Base-by-base conservation (phyloP, 441 rosid genomes). In the Euphorbia corollata region DNA sequence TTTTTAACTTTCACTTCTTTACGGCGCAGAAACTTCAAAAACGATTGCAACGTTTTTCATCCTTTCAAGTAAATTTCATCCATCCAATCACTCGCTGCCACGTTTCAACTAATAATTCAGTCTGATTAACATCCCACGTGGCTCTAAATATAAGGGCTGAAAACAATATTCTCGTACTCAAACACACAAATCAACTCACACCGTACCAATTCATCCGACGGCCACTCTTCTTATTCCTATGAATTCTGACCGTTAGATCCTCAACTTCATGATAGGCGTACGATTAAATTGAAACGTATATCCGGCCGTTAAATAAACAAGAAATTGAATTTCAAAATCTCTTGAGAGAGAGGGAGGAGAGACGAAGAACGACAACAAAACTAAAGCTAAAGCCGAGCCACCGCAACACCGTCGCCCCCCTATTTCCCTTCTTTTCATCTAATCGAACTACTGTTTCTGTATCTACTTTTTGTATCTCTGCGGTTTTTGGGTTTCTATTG, bases 281-380 rank as follows among this genome's bases (percentile, higher is more conserved):
- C 13, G 89, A 89, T 87, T 3, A 59, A 59, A 7, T 15, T 3
- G n/a, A 4, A 43, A 63, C 54, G 61, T 24, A 64, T 75, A 87
- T 89, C 92, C 10, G 53, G 71, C 92, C 92, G 82, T 89, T 68
- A 61, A 83, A 84, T 82, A 78, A 78, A 70, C 38, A 45, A 63
- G 73, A 83, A 84, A 84, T 84, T 83, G 85, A 81, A 90, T 83
- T 90, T 90, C 86, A 88, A 90, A 88, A 84, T 83, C 81, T 81
- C 79, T 64, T 51, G 73, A 79, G 78, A 85, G 88, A 88, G 97
- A 84, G 97, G 88, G 94, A 84, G 96, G 78, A 71, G 68, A 85
- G 75, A 69, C 73, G 78, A 71, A 72, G 80, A 74, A 80, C 72
- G 71, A 74, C 41, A 36, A 36, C 41, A 36, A 36, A 36, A 8